Percentiles rank a stretch among this genome's conserved stretches.
Conservation (phyloP, 2,329 filamentous ascomycete species). For the Coleophoma crateriformis region DNA sequence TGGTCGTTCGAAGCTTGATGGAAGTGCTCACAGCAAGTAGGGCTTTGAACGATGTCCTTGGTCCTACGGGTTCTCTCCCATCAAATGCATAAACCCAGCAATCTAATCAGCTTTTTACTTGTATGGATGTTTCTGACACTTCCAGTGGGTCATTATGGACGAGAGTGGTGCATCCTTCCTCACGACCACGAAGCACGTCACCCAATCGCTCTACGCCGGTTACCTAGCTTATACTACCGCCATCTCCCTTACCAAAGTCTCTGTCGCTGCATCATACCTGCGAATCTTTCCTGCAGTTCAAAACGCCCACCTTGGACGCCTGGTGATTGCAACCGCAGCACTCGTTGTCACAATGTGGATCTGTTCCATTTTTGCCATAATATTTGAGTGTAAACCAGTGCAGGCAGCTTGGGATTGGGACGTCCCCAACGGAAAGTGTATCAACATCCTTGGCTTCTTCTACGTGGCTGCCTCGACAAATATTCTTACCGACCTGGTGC, state of each 20-base stretch:
- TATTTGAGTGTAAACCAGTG: slow-evolving; percentile 5
- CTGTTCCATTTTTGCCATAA: background rate
- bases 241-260: slow-evolving; percentile 5
- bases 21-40: no score
- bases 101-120: no score
- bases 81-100: no score
- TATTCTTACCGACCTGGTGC: slow-evolving; percentile 1
- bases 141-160: slow-evolving; percentile 1
- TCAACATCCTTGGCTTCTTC: slow-evolving; percentile 8
- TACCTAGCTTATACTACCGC: slow-evolving; percentile 4
- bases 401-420: slow-evolving; percentile 4
- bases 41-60: no score
- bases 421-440: background rate
- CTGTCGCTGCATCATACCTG: slow-evolving; percentile 6
- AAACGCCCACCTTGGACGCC: background rate
- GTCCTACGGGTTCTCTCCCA: no score
- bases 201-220: slow-evolving; percentile 1
- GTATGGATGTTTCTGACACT: background rate
- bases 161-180: background rate
- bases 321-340: slow-evolving; percentile 1
- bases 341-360: slow-evolving; percentile 1
- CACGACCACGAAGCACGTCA: background rate
- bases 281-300: slow-evolving; percentile 4
- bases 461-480: slow-evolving; percentile 2
- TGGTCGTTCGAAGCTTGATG: no score